These are phyloP conservation scores for Aspergillus sp. DNA, from an alignment of 2,329 filamentous ascomycete genomes.

Conservation along the genomic window DNA sequence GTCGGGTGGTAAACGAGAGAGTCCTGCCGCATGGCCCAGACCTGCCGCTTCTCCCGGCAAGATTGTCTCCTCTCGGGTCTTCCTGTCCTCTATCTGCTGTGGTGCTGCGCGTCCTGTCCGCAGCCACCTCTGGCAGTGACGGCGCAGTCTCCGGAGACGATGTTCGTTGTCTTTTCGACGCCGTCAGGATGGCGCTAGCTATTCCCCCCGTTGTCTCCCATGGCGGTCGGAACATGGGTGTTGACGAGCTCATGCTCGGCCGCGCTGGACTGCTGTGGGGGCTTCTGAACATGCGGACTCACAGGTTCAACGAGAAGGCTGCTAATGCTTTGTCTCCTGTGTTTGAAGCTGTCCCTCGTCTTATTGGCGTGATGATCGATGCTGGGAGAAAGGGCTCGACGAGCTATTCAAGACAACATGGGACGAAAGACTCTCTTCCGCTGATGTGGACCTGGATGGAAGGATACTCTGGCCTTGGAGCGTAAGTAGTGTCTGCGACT, in stretches of 20 bases:
- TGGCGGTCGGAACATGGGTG: conserved; percentile 20
- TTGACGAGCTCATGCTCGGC: conserved; percentile 32
- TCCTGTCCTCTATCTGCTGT: conserved; percentile 18
- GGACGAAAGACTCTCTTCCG: conserved; percentile 22
- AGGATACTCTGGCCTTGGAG: conserved; percentile 27
- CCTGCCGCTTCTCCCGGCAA: conserved; percentile 16
- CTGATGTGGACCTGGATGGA: conserved; percentile 35
- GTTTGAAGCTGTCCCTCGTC: conserved; percentile 19
- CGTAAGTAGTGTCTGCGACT: conserved; percentile 18
- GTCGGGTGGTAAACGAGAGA: conserved; percentile 17
- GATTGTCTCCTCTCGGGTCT: conserved; percentile 27
- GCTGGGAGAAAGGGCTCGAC: conserved; percentile 23
- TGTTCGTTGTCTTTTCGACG: conserved; percentile 19
- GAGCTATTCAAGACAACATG: conserved; percentile 22
- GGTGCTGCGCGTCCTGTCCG: conserved; percentile 11
- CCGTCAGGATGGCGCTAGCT: conserved; percentile 19
- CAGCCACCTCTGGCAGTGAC: conserved; percentile 9
- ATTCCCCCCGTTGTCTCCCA: conserved; percentile 20
- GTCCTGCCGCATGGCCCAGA: conserved; percentile 17
- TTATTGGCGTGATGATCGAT: conserved; percentile 25
- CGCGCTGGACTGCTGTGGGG: conserved; percentile 30
- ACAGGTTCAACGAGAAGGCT: conserved; percentile 14
- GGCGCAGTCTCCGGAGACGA: conserved; percentile 17
- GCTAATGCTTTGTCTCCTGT: conserved; percentile 13
- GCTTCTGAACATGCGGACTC: conserved; percentile 24